Conservation (phyloP, 2,329 filamentous ascomycete genomes). For the Pseudonectria foliicola region DNA sequence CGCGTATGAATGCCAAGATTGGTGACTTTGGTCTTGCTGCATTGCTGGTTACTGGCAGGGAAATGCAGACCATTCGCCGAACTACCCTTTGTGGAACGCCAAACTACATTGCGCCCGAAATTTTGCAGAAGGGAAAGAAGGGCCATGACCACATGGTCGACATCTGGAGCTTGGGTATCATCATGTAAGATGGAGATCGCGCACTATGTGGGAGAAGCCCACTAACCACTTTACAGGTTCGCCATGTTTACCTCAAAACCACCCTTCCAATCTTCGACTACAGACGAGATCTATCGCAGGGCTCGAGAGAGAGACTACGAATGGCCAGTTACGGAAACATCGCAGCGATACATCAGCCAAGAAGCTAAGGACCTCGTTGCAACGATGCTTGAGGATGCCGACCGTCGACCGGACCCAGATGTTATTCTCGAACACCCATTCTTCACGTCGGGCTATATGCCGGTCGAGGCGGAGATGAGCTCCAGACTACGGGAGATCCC, state of each 20-base stretch:
- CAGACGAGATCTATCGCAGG: conserved; percentile 75
- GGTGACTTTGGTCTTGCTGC: conserved; percentile 95
- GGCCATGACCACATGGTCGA: conserved; percentile 98
- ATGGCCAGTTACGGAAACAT: conserved; percentile 63
- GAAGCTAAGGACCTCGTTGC: conserved; percentile 75
- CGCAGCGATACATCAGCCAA: conserved; percentile 62
- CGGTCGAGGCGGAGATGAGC: conserved; percentile 52
- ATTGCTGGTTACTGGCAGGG: conserved; percentile 81
- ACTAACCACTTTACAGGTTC: conserved; percentile 49
- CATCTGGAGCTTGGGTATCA: conserved; percentile 96
- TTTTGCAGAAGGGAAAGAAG: conserved; percentile 86
- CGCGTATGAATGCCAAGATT: conserved; percentile 94
- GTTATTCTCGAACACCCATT: conserved; percentile 73
- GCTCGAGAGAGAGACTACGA: conserved; percentile 68
- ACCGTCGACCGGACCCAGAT: conserved; percentile 68
- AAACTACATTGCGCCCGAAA: conserved; percentile 97
- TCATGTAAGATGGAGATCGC: conserved; percentile 57
- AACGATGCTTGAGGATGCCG: conserved; percentile 66
- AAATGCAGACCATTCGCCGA: conserved; percentile 75
- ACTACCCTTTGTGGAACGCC: conserved; percentile 95
- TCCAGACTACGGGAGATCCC: conserved; percentile 49
- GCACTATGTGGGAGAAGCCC: background rate
- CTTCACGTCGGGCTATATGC: conserved; percentile 71
- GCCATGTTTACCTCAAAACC: conserved; percentile 95
- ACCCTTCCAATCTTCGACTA: conserved; percentile 87